Conservation (phyloP, 805 yeast genomes). For the Cyberlindnera veronae region DNA sequence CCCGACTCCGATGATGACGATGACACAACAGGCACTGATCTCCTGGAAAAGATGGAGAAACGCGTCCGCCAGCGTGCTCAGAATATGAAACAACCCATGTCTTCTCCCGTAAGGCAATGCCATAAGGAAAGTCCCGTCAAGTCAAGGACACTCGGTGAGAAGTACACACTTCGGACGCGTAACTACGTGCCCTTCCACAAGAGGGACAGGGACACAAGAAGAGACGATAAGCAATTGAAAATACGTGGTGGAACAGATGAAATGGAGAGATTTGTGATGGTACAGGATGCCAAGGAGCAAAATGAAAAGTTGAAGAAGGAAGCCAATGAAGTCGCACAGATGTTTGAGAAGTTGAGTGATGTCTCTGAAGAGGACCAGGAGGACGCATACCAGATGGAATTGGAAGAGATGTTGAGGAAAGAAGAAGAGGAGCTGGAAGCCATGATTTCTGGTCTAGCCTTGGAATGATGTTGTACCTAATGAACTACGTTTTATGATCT, state of each 20-base stretch:
- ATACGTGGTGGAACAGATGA: slow-evolving; percentile 23
- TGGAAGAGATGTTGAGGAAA: slow-evolving; percentile 14
- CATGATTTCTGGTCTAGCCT: slow-evolving; percentile 6
- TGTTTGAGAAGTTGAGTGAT: slow-evolving; percentile 9
- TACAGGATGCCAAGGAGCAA: slow-evolving; percentile 11
- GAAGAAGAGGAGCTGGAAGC: slow-evolving; percentile 20
- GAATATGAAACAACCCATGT: slow-evolving; percentile 13
- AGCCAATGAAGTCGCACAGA: slow-evolving; percentile 11
- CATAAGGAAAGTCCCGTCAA: slow-evolving; percentile 1
- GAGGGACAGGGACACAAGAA: slow-evolving; percentile 10
- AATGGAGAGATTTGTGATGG: slow-evolving; percentile 20
- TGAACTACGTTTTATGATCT: too few species aligned
- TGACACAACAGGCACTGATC: slow-evolving; percentile 1
- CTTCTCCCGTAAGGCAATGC: slow-evolving; percentile 11
- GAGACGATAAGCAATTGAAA: slow-evolving; percentile 14
- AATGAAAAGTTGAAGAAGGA: slow-evolving; percentile 5
- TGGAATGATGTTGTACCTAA: neutral
- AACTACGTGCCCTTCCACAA: slow-evolving; percentile 21
- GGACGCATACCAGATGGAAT: slow-evolving; percentile 16
- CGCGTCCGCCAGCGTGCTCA: slow-evolving; percentile 3
- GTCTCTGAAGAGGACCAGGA: slow-evolving; percentile 8
- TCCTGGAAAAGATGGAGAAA: slow-evolving; percentile 7
- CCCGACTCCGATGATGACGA: slow-evolving; percentile 4
- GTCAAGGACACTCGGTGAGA: slow-evolving; percentile 15
- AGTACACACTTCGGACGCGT: slow-evolving; percentile 22